Evolutionary conservation across 441 rosid genomes (phyloP).

Genomic region (Daphne laureola): DNA sequence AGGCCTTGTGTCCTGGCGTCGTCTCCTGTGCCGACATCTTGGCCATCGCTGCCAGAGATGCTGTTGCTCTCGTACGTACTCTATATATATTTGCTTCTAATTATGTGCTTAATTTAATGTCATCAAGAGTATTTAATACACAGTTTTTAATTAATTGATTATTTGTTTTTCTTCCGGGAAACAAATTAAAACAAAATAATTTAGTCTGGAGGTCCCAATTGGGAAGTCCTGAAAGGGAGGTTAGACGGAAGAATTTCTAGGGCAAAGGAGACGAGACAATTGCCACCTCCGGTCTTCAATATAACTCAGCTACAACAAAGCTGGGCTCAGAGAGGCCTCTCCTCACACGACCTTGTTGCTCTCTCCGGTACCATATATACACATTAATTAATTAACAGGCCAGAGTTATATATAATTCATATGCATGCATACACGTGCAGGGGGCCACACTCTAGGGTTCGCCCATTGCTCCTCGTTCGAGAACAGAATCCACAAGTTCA

Average conservation of each 20-base stretch:
- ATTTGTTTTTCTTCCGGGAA: no score
- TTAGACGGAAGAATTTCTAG: conserved; percentile 56
- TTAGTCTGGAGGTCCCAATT: conserved; percentile 60
- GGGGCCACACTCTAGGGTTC: conserved; percentile 69
- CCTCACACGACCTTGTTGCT: conserved; percentile 43
- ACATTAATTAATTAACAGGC: neutral
- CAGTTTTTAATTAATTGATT: no score
- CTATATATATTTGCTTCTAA: no score
- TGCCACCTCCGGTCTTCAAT: conserved; percentile 58
- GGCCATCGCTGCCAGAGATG: conserved; percentile 59
- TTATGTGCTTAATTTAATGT: no score
- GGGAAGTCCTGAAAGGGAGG: conserved; percentile 69
- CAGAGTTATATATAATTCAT: neutral
- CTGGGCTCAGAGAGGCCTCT: conserved; percentile 58
- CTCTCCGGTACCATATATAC: conserved; percentile 36
- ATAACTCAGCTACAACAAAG: conserved; percentile 45
- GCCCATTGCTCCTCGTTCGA: conserved; percentile 66
- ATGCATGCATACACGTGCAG: conserved; percentile 20
- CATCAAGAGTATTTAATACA: no score
- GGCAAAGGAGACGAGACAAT: conserved; percentile 50
- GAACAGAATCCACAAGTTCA: conserved; percentile 60
- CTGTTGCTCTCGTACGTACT: conserved; percentile 37
- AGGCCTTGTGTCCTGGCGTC: conserved; percentile 44
- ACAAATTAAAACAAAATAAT: neutral
- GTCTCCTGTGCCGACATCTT: conserved; percentile 69